Conservation (phyloP, 345 rosid genomes). For the Tarenaya hassleriana region DNA sequence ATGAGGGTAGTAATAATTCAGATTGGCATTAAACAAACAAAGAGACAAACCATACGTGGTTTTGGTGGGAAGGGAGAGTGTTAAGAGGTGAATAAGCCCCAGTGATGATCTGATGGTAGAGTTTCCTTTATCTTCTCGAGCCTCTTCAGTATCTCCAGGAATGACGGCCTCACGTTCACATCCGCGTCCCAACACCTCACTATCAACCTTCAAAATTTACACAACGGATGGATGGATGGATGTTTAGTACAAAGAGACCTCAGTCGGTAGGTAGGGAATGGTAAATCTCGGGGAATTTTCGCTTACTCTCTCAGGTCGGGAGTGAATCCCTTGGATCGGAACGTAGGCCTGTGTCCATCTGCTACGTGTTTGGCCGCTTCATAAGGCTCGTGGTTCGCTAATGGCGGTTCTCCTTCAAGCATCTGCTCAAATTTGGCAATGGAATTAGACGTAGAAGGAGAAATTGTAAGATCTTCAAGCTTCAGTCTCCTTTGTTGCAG, state of each 20-base stretch:
- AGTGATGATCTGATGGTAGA: slow-evolving; percentile 61
- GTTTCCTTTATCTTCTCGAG: slow-evolving; percentile 84
- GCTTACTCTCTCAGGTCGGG: slow-evolving; percentile 84
- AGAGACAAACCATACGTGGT: too few relatives aligned
- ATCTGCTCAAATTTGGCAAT: slow-evolving; percentile 44
- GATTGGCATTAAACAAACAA: too few relatives aligned
- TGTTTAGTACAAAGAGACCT: not conserved
- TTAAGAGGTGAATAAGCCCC: slow-evolving; percentile 73
- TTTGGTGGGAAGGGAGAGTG: too few relatives aligned
- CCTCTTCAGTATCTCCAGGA: slow-evolving; percentile 86
- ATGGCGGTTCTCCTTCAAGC: slow-evolving; percentile 97
- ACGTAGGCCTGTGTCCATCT: slow-evolving; percentile 80
- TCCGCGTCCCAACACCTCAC: slow-evolving; percentile 83
- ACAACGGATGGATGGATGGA: slow-evolving; percentile 21
- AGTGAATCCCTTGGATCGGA: slow-evolving; percentile 67
- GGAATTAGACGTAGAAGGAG: slow-evolving; percentile 1
- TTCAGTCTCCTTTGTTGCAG: slow-evolving; percentile 1
- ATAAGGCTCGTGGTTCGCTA: slow-evolving; percentile 74
- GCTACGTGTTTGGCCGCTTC: slow-evolving; percentile 95
- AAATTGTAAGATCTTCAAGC: slow-evolving; percentile 11
- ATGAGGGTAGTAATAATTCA: too few relatives aligned
- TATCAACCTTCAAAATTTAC: slow-evolving; percentile 49
- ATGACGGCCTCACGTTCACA: slow-evolving; percentile 82
- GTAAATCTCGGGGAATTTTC: not conserved
- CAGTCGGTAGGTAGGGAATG: too few relatives aligned